phyloP scores from a whole-genome alignment of 2,329 filamentous ascomycete species.

The Phyllosticta ampelicida region DNA sequence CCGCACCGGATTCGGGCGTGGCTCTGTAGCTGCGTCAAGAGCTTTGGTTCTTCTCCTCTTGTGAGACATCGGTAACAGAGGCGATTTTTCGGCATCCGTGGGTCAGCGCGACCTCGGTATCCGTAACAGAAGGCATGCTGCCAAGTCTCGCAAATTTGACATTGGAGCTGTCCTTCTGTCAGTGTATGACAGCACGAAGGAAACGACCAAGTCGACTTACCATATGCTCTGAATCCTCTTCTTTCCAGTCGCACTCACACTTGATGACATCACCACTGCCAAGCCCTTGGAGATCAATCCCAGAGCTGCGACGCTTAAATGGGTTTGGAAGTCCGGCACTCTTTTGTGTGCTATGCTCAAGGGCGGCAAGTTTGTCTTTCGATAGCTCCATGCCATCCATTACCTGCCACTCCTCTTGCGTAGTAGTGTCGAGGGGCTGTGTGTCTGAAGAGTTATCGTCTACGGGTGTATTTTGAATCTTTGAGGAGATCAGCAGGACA shows the following conservation, averaged over 20 bases:
- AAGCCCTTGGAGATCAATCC: neutral
- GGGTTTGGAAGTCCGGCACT: neutral
- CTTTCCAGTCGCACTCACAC: neutral
- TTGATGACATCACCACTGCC: neutral
- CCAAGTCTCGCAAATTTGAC: neutral
- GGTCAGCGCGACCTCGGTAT: neutral
- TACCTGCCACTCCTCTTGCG: neutral
- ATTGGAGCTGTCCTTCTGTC: neutral
- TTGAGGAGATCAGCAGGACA: neutral
- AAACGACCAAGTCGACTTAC: neutral
- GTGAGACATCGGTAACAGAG: neutral
- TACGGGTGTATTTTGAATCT: neutral
- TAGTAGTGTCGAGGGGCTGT: neutral
- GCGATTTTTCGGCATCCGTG: neutral
- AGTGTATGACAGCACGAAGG: neutral
- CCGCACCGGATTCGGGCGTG: neutral
- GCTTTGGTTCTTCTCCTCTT: neutral
- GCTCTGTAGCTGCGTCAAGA: neutral
- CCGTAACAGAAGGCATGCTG: neutral
- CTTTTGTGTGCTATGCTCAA: neutral
- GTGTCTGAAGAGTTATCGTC: neutral
- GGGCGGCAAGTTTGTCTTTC: neutral
- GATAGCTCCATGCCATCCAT: neutral
- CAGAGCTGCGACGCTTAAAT: neutral
- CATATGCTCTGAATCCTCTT: neutral